Evolutionary conservation across 2,329 filamentous ascomycete species (phyloP).

Genomic region (Plenodomus tracheiphilus): DNA sequence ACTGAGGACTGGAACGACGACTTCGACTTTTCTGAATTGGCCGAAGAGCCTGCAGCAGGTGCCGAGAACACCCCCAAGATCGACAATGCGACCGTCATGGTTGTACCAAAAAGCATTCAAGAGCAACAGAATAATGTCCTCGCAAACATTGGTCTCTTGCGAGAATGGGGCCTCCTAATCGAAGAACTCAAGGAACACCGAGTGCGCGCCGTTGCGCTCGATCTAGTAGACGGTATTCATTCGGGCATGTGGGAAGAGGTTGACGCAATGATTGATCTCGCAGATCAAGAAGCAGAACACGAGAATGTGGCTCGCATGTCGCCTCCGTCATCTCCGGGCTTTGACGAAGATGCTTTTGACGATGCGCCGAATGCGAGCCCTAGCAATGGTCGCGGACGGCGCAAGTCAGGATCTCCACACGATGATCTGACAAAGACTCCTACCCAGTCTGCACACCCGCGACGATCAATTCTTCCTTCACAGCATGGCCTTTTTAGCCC

Average conservation of each 20-base stretch:
- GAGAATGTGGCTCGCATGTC: slow-evolving; percentile 58
- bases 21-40: slow-evolving; percentile 71
- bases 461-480: slow-evolving; percentile 42
- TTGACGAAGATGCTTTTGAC: slow-evolving; percentile 63
- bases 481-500: slow-evolving; percentile 43
- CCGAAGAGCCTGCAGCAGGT: slow-evolving; percentile 43
- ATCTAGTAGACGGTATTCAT: slow-evolving; percentile 64
- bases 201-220: slow-evolving; percentile 68
- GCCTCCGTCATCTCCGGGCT: slow-evolving; percentile 59
- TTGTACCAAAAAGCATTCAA: slow-evolving; percentile 78
- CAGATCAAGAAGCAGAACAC: slow-evolving; percentile 67
- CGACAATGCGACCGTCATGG: slow-evolving; percentile 58
- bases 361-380: slow-evolving; percentile 50
- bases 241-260: slow-evolving; percentile 75
- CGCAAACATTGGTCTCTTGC: slow-evolving; percentile 80
- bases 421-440: slow-evolving; percentile 28
- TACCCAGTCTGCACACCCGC: slow-evolving; percentile 26
- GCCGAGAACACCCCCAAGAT: slow-evolving; percentile 45
- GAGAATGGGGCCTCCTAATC: slow-evolving; percentile 78
- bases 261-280: slow-evolving; percentile 84
- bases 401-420: slow-evolving; percentile 35
- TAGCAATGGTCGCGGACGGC: slow-evolving; percentile 32
- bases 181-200: slow-evolving; percentile 81
- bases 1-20: slow-evolving; percentile 91
- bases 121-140: slow-evolving; percentile 81